These are phyloP conservation scores for Glebionis coronaria DNA, from an alignment of 129 eudicot species.

Conservation along the genomic window DNA sequence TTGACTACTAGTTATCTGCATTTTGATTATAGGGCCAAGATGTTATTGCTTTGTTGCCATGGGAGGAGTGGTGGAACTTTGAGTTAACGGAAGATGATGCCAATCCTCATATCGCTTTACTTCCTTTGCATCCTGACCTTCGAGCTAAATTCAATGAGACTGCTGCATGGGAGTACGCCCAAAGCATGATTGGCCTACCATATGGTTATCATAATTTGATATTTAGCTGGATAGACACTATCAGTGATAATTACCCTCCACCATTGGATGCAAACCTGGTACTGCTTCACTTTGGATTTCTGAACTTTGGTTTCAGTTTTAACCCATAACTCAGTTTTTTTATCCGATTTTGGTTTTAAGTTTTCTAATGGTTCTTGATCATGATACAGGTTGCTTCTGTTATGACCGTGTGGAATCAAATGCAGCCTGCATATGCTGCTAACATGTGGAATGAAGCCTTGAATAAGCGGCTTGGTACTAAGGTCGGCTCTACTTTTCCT, in stretches of 20 bases:
- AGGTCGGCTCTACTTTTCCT: slow-evolving; percentile 41
- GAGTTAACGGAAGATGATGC: slow-evolving; percentile 87
- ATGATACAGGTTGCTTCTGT: slow-evolving; percentile 89
- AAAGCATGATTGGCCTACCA: slow-evolving; percentile 69
- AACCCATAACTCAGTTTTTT: neutral
- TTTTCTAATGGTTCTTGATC: slow-evolving; percentile 4
- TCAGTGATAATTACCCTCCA: slow-evolving; percentile 71
- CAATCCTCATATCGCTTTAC: slow-evolving; percentile 92
- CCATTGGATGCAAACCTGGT: slow-evolving; percentile 97
- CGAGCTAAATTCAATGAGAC: slow-evolving; percentile 79
- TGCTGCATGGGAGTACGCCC: slow-evolving; percentile 98
- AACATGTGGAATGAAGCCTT: slow-evolving; percentile 98
- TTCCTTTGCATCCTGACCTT: slow-evolving; percentile 88
- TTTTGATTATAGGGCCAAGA: slow-evolving; percentile 67
- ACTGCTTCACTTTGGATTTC: slow-evolving; percentile 22
- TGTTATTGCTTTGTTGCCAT: slow-evolving; percentile 79
- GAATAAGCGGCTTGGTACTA: slow-evolving; percentile 92
- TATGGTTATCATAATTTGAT: slow-evolving; percentile 94
- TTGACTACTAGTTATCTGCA: slow-evolving; percentile 6
- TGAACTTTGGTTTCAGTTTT: neutral
- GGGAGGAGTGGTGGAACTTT: slow-evolving; percentile 99
- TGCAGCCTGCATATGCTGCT: slow-evolving; percentile 94
- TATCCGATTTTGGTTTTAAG: neutral
- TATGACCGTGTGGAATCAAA: slow-evolving; percentile 95
- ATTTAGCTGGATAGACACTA: slow-evolving; percentile 96